A percentile compares a stretch with the other conserved stretches of the same genome.
Evolutionary conservation across 1,139 yeast genomes (phyloP).

Genomic region (Meyerozyma guilliermondii): DNA sequence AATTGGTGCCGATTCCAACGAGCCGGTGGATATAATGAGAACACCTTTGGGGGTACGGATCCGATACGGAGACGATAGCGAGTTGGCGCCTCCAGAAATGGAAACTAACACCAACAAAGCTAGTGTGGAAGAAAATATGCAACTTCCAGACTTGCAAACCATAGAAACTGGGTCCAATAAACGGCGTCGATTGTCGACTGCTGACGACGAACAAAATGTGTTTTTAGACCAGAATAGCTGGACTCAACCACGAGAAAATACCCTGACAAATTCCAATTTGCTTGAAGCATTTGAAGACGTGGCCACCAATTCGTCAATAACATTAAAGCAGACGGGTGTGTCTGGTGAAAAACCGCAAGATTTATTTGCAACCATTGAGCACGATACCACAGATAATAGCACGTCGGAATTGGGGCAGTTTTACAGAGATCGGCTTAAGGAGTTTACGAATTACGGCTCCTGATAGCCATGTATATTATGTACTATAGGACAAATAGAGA

Average conservation of each 20-base stretch:
- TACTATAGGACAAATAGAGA: neutral
- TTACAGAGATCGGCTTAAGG: neutral
- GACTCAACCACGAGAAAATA: conserved; percentile 14
- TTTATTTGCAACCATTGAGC: conserved; percentile 6
- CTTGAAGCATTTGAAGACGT: conserved; percentile 22
- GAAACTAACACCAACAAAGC: conserved; percentile 5
- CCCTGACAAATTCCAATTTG: conserved; percentile 25
- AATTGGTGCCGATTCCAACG: conserved; percentile 13
- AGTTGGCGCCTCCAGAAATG: conserved; percentile 28
- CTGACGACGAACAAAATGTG: conserved; percentile 22
- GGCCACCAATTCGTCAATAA: conserved; percentile 10
- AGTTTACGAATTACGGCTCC: neutral
- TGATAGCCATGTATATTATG: neutral
- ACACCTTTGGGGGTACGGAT: conserved; percentile 24
- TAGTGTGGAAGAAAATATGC: neutral
- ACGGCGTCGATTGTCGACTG: neutral
- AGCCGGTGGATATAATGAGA: conserved; percentile 14
- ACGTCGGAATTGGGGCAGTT: conserved; percentile 1
- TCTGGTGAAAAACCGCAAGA: conserved; percentile 7
- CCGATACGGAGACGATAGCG: conserved; percentile 27
- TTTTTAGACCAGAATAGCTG: conserved; percentile 21
- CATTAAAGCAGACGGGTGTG: conserved; percentile 3
- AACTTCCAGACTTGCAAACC: neutral
- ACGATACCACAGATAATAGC: conserved; percentile 5
- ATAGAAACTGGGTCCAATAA: neutral